Base-by-base conservation (phyloP, 805 yeast species). In the Pichia scutulata region DNA sequence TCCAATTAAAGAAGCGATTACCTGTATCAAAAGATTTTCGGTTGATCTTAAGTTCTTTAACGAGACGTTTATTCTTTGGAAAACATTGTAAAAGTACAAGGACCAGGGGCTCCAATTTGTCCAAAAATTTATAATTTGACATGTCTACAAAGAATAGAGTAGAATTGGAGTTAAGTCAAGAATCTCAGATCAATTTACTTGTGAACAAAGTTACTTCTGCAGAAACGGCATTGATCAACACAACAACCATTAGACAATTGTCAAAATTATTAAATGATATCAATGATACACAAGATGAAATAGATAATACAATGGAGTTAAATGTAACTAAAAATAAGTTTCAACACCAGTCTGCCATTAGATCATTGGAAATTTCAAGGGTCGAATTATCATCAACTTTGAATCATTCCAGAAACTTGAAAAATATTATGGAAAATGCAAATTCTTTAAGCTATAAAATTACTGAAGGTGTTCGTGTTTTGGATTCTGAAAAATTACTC, bases 401-500 rank as follows among this genome's bases (percentile, higher is more conserved):
- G 49, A 66, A 75, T 23, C 71, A 72, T 41, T 83, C 90, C 13
- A 76, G 80, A 46, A 72, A 77, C 2, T 67, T 86, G 51, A 73
- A 77, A 28, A 67, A 72, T 30, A 71, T 79, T 24, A 73, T 87
- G 46, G 68, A 80, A 7, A 70, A 75, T 41, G 84, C 95, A 0
- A 81, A 85, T 46, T 75, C 75, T 44, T 69, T 82, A 49, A 90
- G 96, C 7, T 70, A 75, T 39, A 71, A 77, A 16, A 77, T 90
- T 47, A 84, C 95, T 1, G 77, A 77, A 41, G 78, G 82, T 54
- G 87, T 90, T 51, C 74, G 84, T 50, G 64, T 81, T 2, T 70
- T 87, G 40, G 96, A 89, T 63, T 70, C 70, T 40, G 96, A 90
- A 60, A 79, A 84, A 53, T 69, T 74, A 6, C 76, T 85, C 39